phyloP scores from a whole-genome alignment of 2,329 filamentous ascomycete species.

The Aplosporella prunicola region DNA sequence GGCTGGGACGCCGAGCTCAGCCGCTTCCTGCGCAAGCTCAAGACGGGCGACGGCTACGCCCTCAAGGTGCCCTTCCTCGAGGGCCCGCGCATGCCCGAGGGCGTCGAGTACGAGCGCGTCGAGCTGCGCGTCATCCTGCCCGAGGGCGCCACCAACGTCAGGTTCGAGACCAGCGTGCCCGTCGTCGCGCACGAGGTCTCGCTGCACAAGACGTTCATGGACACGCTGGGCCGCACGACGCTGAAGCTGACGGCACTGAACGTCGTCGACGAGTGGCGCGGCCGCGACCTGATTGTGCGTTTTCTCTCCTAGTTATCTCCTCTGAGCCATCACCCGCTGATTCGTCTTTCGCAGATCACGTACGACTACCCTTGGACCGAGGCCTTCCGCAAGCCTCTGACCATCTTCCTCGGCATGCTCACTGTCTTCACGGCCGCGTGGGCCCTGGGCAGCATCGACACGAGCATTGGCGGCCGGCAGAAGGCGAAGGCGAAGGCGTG shows the following conservation, averaged over 20 bases:
- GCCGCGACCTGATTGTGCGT: constrained; percentile 63
- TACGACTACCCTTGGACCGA: constrained; percentile 75
- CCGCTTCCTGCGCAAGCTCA: constrained; percentile 59
- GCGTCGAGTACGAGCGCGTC: constrained; percentile 74
- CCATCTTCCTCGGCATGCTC: constrained; percentile 65
- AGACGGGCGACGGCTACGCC: constrained; percentile 61
- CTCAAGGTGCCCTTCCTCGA: constrained; percentile 89
- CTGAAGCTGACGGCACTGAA: constrained; percentile 75
- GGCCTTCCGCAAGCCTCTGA: constrained; percentile 74
- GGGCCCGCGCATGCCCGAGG: constrained; percentile 77
- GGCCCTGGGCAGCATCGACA: constrained; percentile 67
- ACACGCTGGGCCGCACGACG: constrained; percentile 79
- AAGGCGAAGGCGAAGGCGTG: constrained; percentile 14
- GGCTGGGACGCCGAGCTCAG: constrained; percentile 88
- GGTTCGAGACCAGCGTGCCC: constrained; percentile 66
- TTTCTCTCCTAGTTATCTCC: background rate
- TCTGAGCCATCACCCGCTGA: background rate
- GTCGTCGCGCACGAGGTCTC: constrained; percentile 51
- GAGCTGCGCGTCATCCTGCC: constrained; percentile 77
- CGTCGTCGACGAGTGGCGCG: constrained; percentile 80
- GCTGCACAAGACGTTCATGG: constrained; percentile 82
- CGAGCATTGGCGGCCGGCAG: constrained; percentile 62
- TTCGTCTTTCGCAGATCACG: constrained; percentile 42
- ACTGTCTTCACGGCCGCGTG: constrained; percentile 67
- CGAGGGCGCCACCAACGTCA: constrained; percentile 80